phyloP scores from a whole-genome alignment of 2,329 filamentous ascomycete genomes.

The Trichoderma simmonsii region DNA sequence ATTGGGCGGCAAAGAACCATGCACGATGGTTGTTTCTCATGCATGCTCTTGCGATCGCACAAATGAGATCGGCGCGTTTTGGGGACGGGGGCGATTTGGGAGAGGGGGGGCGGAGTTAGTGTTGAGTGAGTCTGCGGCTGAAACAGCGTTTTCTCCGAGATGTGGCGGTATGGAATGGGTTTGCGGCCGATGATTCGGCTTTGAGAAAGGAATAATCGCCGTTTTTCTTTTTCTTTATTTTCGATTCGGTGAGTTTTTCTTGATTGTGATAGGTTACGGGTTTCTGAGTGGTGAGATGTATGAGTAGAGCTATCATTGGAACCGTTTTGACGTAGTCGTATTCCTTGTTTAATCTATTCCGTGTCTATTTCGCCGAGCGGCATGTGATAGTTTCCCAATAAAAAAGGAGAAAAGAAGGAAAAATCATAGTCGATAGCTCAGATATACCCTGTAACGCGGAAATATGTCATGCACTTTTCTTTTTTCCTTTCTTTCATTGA shows the following conservation, averaged over 20 bases:
- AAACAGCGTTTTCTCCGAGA: neutral
- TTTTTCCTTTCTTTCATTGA: neutral
- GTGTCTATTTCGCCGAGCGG: neutral
- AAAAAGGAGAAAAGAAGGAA: neutral
- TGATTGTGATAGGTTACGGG: neutral
- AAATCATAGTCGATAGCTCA: neutral
- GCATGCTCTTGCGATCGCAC: neutral
- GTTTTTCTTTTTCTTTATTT: neutral
- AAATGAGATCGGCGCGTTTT: neutral
- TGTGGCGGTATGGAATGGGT: neutral
- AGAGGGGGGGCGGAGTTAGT: neutral
- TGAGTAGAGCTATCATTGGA: neutral
- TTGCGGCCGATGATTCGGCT: neutral
- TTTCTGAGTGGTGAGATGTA: neutral
- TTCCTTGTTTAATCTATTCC: neutral
- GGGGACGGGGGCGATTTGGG: neutral
- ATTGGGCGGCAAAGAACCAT: neutral
- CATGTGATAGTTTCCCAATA: neutral
- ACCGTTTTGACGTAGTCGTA: neutral
- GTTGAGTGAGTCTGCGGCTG: neutral
- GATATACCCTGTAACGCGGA: neutral
- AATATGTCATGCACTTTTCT: neutral
- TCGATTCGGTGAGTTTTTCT: neutral
- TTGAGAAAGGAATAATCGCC: neutral
- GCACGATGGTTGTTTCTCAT: neutral